Evolutionary conservation across 2,329 filamentous ascomycete genomes (phyloP).

Genomic region (Graphilbum ipis-grandicollis): DNA sequence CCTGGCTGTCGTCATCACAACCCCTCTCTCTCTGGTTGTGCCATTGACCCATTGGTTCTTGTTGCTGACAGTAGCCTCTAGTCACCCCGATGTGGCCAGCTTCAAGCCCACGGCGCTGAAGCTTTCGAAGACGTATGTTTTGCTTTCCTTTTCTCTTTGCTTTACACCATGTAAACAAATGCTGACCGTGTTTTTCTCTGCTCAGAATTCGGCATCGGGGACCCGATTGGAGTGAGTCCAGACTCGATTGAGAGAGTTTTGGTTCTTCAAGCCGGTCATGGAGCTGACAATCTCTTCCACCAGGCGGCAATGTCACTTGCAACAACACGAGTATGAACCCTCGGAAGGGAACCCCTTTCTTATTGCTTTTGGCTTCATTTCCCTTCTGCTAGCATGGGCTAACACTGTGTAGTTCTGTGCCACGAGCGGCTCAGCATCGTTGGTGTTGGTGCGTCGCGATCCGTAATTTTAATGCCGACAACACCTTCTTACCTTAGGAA

Average conservation of each 20-base stretch:
- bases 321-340: conserved; percentile 73
- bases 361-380: too few species aligned
- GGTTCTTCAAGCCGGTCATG: neutral
- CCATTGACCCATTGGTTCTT: neutral
- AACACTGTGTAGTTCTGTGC: conserved; percentile 53
- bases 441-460: conserved; percentile 58
- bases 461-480: conserved; percentile 4
- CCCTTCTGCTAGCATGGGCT: conserved; percentile 7
- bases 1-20: too few species aligned
- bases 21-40: conserved; percentile 9
- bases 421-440: conserved; percentile 97
- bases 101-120: conserved; percentile 92
- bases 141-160: neutral
- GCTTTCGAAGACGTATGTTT: conserved; percentile 79
- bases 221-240: conserved; percentile 87
- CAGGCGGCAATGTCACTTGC: conserved; percentile 73
- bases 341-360: too few species aligned
- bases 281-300: conserved; percentile 9
- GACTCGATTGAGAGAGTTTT: neutral
- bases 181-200: conserved; percentile 7
- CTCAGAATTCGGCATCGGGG: conserved; percentile 81
- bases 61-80: conserved; percentile 15
- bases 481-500: conserved; percentile 12
- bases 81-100: conserved; percentile 84
- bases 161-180: neutral